A percentile compares a stretch with the other conserved stretches of the same genome.
phyloP scores from a whole-genome alignment of 805 yeast genomes.

The Candida methanosorbosa region DNA sequence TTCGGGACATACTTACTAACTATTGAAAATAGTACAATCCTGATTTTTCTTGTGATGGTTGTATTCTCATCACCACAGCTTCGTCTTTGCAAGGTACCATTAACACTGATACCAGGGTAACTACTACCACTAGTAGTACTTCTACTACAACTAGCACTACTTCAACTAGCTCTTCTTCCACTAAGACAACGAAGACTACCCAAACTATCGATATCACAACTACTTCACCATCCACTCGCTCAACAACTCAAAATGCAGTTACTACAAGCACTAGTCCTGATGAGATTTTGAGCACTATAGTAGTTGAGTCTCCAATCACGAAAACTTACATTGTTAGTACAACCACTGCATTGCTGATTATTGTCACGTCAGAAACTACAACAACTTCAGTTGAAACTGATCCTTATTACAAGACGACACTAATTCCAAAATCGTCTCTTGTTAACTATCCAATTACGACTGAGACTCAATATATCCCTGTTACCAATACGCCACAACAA shows the following conservation, averaged over 20 bases:
- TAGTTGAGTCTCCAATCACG: constrained; percentile 8
- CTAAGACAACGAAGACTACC: constrained; percentile 5
- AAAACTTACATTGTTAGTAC: constrained; percentile 1
- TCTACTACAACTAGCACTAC: constrained; percentile 3
- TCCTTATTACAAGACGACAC: no score
- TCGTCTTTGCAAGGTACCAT: constrained; percentile 15
- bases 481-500: no score
- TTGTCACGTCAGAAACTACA: constrained; percentile 1
- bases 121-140: constrained; percentile 3
- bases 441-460: no score
- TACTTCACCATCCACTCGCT: constrained; percentile 8
- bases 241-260: no score
- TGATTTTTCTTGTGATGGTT: constrained; percentile 19
- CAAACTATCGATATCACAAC: constrained; percentile 5
- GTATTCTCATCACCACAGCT: constrained; percentile 19
- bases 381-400: neutral
- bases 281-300: no score
- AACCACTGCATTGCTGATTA: neutral
- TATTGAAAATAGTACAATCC: constrained; percentile 11
- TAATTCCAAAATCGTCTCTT: no score
- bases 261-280: no score
- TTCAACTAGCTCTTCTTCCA: constrained; percentile 3
- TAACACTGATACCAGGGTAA: constrained; percentile 8
- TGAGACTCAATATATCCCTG: no score
- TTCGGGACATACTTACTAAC: neutral